Evolutionary conservation across 2,329 filamentous ascomycete genomes (phyloP), one percentile per base, ranked within the genome.

Genomic region (Diaporthe citriasiana): DNA sequence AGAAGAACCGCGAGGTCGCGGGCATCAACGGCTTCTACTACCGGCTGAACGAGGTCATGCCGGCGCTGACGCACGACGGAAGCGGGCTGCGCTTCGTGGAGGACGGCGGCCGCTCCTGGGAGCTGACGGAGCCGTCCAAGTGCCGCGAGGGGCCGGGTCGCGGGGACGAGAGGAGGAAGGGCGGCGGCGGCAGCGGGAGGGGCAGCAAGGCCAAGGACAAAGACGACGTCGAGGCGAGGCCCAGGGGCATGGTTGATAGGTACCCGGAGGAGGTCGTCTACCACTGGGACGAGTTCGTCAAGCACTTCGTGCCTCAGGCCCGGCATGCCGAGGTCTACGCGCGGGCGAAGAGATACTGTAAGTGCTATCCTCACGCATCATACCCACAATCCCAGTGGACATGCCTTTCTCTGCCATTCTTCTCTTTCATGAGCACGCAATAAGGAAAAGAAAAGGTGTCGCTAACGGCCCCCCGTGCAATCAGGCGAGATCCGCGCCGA

Each of bases 11-110:
- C 45, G 47, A 73, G 66, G 65, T 75, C 17, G 60, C 63, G 8
- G 75, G 75, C 27, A 69, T 76, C 40, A 74, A 73, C 33, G 75
- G 75, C 45, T 70, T 68, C 73, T 72, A 68, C 56, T 74, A 77
- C 55, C 75, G 75, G 25, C 70, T 77, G 65, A 73, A 75, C 63
- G 56, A 77, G 74, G 42, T 74, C 56, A 74, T 71, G 79, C 77
- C 19, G 70, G 69, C 30, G 73, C 70, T 69, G 68, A 73, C 73
- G 25, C 60, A 71, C 33, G 71, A 74, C 63, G 66, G 78, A 70
- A 73, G 73, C 55, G 74, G 68, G 15, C 56, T 75, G 60, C 53
- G 51, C 38, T 71, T 75, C 19, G 38, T 74, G 19, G 72, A 74
- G 72, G 45, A 35, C 45, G 69, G 69, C 33, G 74, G 74, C 17